phyloP scores from a whole-genome alignment of 176 grass and related monocot genomes.

The Avena sativa region DNA sequence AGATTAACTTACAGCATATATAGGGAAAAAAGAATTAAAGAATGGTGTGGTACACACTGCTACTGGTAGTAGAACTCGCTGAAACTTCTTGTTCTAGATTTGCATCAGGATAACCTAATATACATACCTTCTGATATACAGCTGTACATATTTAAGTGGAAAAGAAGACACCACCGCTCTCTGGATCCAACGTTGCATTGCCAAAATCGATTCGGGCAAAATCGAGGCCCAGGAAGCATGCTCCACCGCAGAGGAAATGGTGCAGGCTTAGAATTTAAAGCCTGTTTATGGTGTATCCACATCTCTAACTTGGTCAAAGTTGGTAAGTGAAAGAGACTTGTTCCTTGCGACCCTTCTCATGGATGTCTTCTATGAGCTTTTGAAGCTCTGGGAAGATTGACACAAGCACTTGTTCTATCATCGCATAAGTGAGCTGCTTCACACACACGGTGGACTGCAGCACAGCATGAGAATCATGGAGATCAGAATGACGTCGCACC shows the following conservation, averaged over 20 bases:
- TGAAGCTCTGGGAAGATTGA: conserved; percentile 83
- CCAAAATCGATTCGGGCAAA: conserved; percentile 29
- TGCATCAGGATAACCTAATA: conserved; percentile 45
- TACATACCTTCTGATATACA: conserved; percentile 50
- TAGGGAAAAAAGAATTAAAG: conserved; percentile 34
- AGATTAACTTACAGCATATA: conserved; percentile 6
- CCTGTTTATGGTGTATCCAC: background rate
- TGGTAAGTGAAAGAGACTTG: conserved; percentile 47
- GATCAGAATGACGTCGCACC: background rate
- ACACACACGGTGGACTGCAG: conserved; percentile 91
- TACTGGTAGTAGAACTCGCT: conserved; percentile 10
- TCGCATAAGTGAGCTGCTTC: conserved; percentile 86
- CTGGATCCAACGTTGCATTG: conserved; percentile 12
- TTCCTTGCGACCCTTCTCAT: conserved; percentile 71
- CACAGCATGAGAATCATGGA: conserved; percentile 26
- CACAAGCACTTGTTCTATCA: conserved; percentile 77
- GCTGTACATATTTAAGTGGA: conserved; percentile 43
- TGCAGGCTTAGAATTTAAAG: background rate
- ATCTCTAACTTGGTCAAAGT: conserved; percentile 41
- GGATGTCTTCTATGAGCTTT: conserved; percentile 74
- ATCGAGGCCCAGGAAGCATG: background rate
- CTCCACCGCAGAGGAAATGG: background rate
- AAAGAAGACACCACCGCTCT: background rate
- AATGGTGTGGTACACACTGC: conserved; percentile 42
- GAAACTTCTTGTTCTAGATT: conserved; percentile 15